These are phyloP conservation scores for Zanthoxylum bungeanum DNA, from an alignment of 345 rosid species.

Conservation along the genomic window DNA sequence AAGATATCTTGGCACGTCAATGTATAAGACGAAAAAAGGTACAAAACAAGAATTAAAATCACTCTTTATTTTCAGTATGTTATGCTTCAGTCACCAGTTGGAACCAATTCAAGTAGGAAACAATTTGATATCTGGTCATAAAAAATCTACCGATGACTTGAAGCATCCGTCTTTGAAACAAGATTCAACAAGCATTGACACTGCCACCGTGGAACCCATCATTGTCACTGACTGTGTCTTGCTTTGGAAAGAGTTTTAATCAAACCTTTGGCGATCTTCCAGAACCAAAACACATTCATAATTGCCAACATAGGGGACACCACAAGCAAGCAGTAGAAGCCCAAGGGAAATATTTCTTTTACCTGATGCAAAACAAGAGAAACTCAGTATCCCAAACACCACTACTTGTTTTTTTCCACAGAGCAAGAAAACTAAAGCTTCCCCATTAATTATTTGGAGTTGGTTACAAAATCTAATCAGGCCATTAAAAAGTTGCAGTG, in stretches of 20 bases:
- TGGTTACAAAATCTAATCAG: no score
- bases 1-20: no score
- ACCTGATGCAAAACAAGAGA: slow-evolving; percentile 38
- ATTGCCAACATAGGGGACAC: slow-evolving; percentile 41
- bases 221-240: slow-evolving; percentile 41
- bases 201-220: neutral
- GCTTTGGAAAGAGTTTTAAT: slow-evolving; percentile 61
- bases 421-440: neutral
- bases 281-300: slow-evolving; percentile 76
- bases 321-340: slow-evolving; percentile 63
- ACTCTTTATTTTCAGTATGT: no score
- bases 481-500: neutral
- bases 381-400: neutral
- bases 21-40: no score
- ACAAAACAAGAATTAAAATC: no score
- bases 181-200: neutral
- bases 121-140: no score
- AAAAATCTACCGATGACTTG: no score
- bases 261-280: slow-evolving; percentile 77
- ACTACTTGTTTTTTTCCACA: neutral
- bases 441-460: neutral
- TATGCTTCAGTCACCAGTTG: no score
- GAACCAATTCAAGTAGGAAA: no score
- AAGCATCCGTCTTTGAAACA: neutral
- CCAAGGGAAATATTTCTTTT: slow-evolving; percentile 58